Evolutionary conservation across 2,329 filamentous ascomycete genomes (phyloP), one percentile per base, ranked within the genome.

Genomic region (Hypoxylon sp.): DNA sequence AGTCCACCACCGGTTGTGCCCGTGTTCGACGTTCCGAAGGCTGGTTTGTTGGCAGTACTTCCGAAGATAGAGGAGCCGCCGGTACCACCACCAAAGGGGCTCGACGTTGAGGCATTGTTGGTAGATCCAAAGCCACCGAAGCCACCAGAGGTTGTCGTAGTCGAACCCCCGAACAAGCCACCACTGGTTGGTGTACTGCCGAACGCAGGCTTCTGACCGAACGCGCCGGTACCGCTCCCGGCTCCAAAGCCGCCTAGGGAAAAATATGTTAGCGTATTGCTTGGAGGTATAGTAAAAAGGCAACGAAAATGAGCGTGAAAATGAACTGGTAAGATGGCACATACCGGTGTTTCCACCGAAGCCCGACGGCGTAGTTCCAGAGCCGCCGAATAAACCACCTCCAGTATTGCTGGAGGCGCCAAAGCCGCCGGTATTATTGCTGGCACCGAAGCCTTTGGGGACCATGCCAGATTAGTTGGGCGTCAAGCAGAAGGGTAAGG

Each of bases 101-200:
- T 81, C 17, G 76, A 72, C 6, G 76, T 74, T n/a, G 75, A 75
- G 11, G 82, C 73, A 50, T 78, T 81, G 52, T 74, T 77, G 38
- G 73, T 69, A 48, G 77, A 69, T 45, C 83, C 83, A 66, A 84
- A 85, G 21, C 72, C 71, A 36, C 75, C 79, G 62, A 80, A 82
- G 7, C 76, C 77, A 34, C 76, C 75, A 4, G 72, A 66, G 28
- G 75, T 76, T 17, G 79, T 34, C 7, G 71, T 72, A 19, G 72
- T 70, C 51, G 72, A 69, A 43, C 72, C 76, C 46, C 86, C 87
- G 71, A 90, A 90, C 69, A 91, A 78, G 28, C 85, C 82, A 61
- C 82, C 80, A 28, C 81, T 78, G 25, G 75, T 73, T 43, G 77
- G 74, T 56, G 79, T 75, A 49, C 64, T 45, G 34, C 77, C 76